phyloP scores from a whole-genome alignment of 139 green algal genomes.

The Tetraselmis striata region DNA sequence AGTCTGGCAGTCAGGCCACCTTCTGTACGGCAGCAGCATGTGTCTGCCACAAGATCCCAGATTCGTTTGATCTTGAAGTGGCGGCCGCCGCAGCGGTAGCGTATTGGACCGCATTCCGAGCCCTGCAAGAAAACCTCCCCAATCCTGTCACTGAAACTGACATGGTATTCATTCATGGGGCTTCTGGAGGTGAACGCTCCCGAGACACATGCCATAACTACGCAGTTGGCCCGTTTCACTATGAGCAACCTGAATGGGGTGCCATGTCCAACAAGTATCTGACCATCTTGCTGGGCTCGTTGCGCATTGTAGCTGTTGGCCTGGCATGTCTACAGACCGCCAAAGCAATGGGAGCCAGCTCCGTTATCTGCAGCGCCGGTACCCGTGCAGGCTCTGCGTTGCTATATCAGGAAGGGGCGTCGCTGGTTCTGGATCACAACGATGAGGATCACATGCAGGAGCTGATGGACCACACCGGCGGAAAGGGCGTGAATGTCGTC shows the following conservation, averaged over 20 bases:
- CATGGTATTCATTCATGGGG: neutral
- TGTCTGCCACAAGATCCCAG: neutral
- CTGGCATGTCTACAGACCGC: neutral
- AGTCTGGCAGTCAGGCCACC: neutral
- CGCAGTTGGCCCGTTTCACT: too few relatives aligned
- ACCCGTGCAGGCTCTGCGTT: neutral
- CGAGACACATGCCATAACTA: too few relatives aligned
- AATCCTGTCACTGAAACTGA: neutral
- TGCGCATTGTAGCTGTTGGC: neutral
- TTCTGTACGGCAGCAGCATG: neutral
- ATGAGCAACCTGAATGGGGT: too few relatives aligned
- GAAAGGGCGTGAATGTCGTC: neutral
- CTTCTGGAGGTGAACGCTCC: neutral
- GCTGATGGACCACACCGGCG: neutral
- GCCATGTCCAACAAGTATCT: too few relatives aligned
- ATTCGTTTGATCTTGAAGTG: neutral
- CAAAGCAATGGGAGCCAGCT: neutral
- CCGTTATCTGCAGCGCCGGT: neutral
- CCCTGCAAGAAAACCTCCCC: neutral
- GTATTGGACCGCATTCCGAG: neutral
- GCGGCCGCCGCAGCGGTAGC: neutral
- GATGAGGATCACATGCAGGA: neutral
- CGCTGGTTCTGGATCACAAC: neutral
- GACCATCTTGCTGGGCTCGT: too few relatives aligned
- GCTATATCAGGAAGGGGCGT: neutral